Conservation (phyloP, 225 moss, liverwort and hornwort genomes). For the Straminergon stramineum region DNA sequence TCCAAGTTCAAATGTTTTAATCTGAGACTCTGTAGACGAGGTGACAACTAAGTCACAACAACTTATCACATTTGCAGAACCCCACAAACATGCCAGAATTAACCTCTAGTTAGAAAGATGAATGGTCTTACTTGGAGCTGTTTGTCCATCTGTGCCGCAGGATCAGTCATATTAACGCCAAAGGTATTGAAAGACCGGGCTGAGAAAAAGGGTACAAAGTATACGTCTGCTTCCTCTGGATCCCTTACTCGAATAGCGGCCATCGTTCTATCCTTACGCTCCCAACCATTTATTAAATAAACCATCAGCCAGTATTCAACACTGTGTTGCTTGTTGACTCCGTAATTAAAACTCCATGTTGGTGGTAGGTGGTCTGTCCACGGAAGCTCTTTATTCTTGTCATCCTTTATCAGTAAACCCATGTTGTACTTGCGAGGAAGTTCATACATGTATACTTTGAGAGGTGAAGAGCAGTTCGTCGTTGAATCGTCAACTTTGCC, state of each 20-base stretch:
- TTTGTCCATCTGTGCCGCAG: conserved; percentile 41
- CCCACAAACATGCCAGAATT: background rate
- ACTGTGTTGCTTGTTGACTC: conserved; percentile 74
- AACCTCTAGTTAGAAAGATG: background rate
- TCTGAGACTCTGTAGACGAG: background rate
- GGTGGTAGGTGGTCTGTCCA: conserved; percentile 50
- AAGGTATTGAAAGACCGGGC: conserved; percentile 59
- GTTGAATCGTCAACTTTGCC: background rate
- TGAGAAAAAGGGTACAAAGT: conserved; percentile 92
- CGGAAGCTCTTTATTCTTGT: conserved; percentile 52
- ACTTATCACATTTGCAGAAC: background rate
- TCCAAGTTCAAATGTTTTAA: background rate
- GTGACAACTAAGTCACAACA: background rate
- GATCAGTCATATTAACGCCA: conserved; percentile 42
- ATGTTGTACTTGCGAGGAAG: conserved; percentile 80
- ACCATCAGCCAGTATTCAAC: conserved; percentile 90
- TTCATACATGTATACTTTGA: conserved; percentile 77
- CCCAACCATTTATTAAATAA: conserved; percentile 48
- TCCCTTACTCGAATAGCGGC: conserved; percentile 44
- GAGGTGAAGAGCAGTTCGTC: conserved; percentile 6
- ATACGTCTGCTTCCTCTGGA: conserved; percentile 79
- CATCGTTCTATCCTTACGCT: conserved; percentile 16
- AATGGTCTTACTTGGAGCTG: conserved; percentile 55
- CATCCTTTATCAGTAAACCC: conserved; percentile 40
- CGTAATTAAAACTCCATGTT: conserved; percentile 31